These are phyloP conservation scores for Sisymbrium altissimum DNA, from an alignment of 345 rosid species.

Conservation along the genomic window DNA sequence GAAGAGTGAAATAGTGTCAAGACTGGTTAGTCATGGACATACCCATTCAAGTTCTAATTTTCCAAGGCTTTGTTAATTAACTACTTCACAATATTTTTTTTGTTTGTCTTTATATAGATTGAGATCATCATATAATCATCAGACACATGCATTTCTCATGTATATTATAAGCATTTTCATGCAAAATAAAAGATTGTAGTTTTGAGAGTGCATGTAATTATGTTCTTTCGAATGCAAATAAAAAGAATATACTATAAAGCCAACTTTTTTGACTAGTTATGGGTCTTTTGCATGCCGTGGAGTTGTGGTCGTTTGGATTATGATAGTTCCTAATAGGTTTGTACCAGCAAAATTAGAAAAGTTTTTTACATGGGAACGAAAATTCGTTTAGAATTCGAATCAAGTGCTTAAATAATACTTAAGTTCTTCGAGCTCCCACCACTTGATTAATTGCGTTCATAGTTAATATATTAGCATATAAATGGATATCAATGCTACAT, in stretches of 20 bases:
- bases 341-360: background rate
- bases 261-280: background rate
- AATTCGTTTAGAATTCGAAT: background rate
- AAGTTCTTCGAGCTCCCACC: background rate
- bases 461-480: background rate
- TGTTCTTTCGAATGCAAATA: constrained; percentile 6
- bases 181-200: constrained; percentile 1
- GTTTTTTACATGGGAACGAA: background rate
- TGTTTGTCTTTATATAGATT: background rate
- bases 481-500: too few species aligned
- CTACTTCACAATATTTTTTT: background rate
- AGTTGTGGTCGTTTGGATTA: constrained; percentile 5
- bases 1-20: constrained; percentile 56
- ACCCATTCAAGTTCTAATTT: constrained; percentile 29
- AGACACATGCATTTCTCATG: background rate
- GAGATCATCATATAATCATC: background rate
- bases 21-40: constrained; percentile 38
- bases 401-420: background rate
- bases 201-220: background rate
- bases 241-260: background rate
- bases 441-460: background rate
- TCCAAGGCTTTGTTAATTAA: constrained; percentile 54
- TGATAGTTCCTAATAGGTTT: background rate
- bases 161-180: background rate
- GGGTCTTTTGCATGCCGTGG: background rate